A percentile compares a stretch with the other conserved stretches of the same genome.
Evolutionary conservation across 257 asterid genomes (phyloP).

Genomic region (Solanum pinnatisectum): DNA sequence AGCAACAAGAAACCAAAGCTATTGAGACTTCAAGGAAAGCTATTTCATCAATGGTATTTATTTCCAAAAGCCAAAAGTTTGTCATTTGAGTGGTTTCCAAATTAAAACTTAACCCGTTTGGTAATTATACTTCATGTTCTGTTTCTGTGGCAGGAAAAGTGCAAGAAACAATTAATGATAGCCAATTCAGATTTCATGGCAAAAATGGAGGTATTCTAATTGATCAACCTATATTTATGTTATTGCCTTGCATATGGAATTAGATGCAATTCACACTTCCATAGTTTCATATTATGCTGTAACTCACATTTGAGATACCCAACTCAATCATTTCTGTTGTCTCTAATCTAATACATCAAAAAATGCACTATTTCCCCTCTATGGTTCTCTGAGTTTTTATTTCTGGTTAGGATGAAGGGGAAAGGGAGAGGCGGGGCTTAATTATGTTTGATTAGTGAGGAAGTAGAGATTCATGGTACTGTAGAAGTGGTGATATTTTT

Average conservation of each 20-base stretch:
- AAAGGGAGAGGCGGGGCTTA: neutral
- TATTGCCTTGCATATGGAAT: neutral
- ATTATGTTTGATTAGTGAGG: neutral
- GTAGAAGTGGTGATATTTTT: neutral
- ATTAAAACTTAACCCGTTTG: neutral
- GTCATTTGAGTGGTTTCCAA: slow-evolving; percentile 23
- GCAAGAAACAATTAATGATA: slow-evolving; percentile 49
- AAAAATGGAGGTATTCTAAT: slow-evolving; percentile 56
- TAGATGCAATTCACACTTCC: neutral
- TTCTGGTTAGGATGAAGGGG: neutral
- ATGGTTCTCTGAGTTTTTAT: neutral
- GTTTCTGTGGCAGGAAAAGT: slow-evolving; percentile 43
- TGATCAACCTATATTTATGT: neutral
- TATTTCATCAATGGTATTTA: neutral
- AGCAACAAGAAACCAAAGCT: slow-evolving; percentile 32
- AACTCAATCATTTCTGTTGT: neutral
- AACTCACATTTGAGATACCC: neutral
- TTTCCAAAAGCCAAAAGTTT: neutral
- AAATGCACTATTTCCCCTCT: neutral
- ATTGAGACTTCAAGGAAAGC: slow-evolving; percentile 4
- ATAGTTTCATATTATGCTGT: neutral
- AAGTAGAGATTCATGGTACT: neutral
- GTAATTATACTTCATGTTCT: slow-evolving; percentile 3
- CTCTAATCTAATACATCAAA: neutral
- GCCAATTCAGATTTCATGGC: slow-evolving; percentile 47